Percentiles rank a stretch among this genome's conserved stretches.
These are phyloP conservation scores for Hypoxylon sp. DNA, from an alignment of 2,329 filamentous ascomycete species.

Conservation along the genomic window DNA sequence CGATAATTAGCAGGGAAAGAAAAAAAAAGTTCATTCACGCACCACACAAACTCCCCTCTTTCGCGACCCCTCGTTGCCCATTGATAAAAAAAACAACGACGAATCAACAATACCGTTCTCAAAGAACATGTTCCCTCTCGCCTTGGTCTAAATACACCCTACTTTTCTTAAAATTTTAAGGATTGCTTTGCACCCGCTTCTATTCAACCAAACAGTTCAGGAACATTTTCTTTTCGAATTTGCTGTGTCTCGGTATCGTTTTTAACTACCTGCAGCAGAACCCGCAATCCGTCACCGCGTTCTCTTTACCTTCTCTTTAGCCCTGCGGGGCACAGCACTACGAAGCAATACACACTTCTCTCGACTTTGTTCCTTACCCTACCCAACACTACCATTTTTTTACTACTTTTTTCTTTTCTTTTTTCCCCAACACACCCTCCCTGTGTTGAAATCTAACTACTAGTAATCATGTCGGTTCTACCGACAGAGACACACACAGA, in stretches of 20 bases:
- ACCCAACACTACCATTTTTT: neutral
- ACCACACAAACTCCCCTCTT: slow-evolving; percentile 35
- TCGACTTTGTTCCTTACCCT: slow-evolving; percentile 10
- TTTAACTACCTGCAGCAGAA: slow-evolving; percentile 9
- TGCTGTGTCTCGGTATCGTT: slow-evolving; percentile 1
- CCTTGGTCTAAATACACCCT: too few relatives aligned
- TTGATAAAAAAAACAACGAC: slow-evolving; percentile 25
- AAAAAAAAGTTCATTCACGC: slow-evolving; percentile 19
- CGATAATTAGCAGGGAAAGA: slow-evolving; percentile 3
- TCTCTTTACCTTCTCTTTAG: too few relatives aligned
- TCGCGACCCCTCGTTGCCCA: slow-evolving; percentile 33
- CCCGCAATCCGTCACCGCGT: slow-evolving; percentile 19
- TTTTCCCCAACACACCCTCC: neutral
- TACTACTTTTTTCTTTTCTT: neutral
- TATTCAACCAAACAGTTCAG: neutral
- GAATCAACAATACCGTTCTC: neutral
- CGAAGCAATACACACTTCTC: slow-evolving; percentile 19
- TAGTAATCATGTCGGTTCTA: slow-evolving; percentile 77
- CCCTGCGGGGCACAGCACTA: slow-evolving; percentile 39
- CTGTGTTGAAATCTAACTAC: neutral
- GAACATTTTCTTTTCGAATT: slow-evolving; percentile 5
- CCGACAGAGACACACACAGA: slow-evolving; percentile 84
- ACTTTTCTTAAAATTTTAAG: too few relatives aligned
- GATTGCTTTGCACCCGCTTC: slow-evolving; percentile 5
- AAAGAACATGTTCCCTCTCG: too few relatives aligned